Evolutionary conservation across 2,329 filamentous ascomycete genomes (phyloP), one percentile per base, ranked within the genome.

Genomic region (Hypocreales sp.): DNA sequence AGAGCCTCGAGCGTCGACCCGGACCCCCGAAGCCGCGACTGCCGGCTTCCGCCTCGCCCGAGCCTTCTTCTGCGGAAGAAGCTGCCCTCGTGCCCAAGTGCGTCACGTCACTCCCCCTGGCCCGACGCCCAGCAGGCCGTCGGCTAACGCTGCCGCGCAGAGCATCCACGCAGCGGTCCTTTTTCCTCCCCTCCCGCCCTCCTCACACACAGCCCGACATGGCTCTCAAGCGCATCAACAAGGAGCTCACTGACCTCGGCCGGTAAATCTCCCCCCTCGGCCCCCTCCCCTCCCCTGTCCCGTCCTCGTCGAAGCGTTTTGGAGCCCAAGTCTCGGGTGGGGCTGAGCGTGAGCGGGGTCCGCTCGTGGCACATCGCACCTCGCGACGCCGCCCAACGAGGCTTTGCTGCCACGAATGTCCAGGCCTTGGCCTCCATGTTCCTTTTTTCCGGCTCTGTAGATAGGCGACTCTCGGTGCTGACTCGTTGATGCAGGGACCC

Each of bases 191-290:
- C 23, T 38, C 42, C 39, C 8, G 7, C 7, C 15, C 3, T 9
- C 13, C 8, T 11, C 11, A 45, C 42, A 45, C 25, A 34, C 22
- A 37, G 40, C 54, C 48, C 50, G 29, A 19, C 10, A 90, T 90
- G 81, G 81, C 81, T 60, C 72, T 90, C 48, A 90, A 90, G 78
- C 76, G 81, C 60, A 90, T 90, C 61, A 87, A 87, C 72, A 90
- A 86, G 76, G 81, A 90, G 63, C 73, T 90, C 55, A 77, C 79
- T 59, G 81, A 90, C 56, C 70, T 90, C 60, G 81, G 81, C 64
- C 79, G 81, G 81, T 87, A 77, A 51, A 67, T 65, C 44, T 12
- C n/a, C 14, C n/a, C 25, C 12, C 16, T 10, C 5, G 14, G 6
- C 25, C 10, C 39, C 30, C 37, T 33, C 34, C 40, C 31, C 33